Conservation (phyloP, 75 land plant genomes). For the Isoetes taiwanensis region DNA sequence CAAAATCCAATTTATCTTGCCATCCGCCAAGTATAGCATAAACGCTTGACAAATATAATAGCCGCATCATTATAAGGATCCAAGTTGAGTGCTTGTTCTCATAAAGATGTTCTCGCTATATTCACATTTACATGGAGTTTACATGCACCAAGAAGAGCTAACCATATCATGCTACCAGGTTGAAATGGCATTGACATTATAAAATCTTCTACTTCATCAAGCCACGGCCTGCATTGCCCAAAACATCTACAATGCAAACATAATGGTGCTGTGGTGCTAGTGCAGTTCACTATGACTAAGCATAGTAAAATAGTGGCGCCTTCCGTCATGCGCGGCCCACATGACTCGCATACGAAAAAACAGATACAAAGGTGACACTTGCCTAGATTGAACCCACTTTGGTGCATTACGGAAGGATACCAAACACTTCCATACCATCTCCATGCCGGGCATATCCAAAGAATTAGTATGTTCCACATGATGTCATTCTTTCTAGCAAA, state of each 20-base stretch:
- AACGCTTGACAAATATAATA: too few species aligned
- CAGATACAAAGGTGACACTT: conserved; percentile 1
- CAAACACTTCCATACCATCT: neutral
- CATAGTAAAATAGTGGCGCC: too few species aligned
- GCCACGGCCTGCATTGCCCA: neutral
- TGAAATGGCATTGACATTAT: neutral
- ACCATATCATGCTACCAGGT: neutral
- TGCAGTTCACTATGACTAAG: too few species aligned
- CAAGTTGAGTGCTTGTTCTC: too few species aligned
- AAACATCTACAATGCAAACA: conserved; percentile 5
- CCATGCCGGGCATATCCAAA: conserved; percentile 10
- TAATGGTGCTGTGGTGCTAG: conserved; percentile 1
- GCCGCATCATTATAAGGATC: too few species aligned
- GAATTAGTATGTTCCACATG: conserved; percentile 17
- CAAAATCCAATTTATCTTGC: too few species aligned
- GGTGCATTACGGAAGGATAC: neutral
- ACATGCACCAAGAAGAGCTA: conserved; percentile 2
- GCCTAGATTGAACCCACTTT: conserved; percentile 1
- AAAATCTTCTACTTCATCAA: conserved; percentile 8
- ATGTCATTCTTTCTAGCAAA: conserved; percentile 7
- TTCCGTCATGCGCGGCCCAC: too few species aligned
- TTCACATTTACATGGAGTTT: neutral
- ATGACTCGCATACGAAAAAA: conserved; percentile 9
- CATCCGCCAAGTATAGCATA: too few species aligned
- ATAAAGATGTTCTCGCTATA: too few species aligned